Evolutionary conservation across 2,329 filamentous ascomycete genomes (phyloP).

Genomic region (Pseudonectria foliicola): DNA sequence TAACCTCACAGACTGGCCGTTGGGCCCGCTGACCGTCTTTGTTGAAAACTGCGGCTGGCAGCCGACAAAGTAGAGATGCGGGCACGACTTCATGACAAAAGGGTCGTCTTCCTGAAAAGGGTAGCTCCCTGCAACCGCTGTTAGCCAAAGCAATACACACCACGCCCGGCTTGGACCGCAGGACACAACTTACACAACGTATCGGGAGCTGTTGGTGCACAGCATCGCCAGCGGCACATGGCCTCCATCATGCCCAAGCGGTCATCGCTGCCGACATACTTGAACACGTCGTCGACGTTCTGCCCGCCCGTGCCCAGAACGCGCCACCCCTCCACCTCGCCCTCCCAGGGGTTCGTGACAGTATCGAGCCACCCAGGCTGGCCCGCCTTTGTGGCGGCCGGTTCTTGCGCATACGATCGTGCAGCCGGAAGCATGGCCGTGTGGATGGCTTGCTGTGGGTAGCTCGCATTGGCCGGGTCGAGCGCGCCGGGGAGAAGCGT

Average conservation of each 20-base stretch:
- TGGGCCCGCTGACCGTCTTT: slow-evolving; percentile 56
- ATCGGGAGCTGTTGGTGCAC: slow-evolving; percentile 90
- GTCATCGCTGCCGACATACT: slow-evolving; percentile 75
- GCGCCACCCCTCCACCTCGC: slow-evolving; percentile 83
- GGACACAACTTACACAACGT: slow-evolving; percentile 66
- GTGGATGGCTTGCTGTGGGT: slow-evolving; percentile 91
- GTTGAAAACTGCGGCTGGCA: slow-evolving; percentile 76
- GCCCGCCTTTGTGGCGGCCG: slow-evolving; percentile 28
- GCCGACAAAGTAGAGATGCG: slow-evolving; percentile 86
- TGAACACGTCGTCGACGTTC: slow-evolving; percentile 88
- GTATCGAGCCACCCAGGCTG: slow-evolving; percentile 70
- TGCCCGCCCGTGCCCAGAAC: slow-evolving; percentile 84
- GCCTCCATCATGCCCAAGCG: slow-evolving; percentile 86
- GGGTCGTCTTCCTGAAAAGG: slow-evolving; percentile 92
- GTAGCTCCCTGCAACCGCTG: slow-evolving; percentile 65
- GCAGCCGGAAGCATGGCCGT: slow-evolving; percentile 80
- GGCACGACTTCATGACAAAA: slow-evolving; percentile 77
- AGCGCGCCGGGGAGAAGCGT: slow-evolving; percentile 78
- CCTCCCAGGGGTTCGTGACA: slow-evolving; percentile 91
- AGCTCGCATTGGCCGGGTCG: slow-evolving; percentile 82
- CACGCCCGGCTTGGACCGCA: no score
- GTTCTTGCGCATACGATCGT: slow-evolving; percentile 56
- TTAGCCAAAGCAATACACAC: slow-evolving; percentile 7
- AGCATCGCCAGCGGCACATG: slow-evolving; percentile 86
- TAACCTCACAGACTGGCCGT: slow-evolving; percentile 66